Percentiles rank a stretch among this genome's conserved stretches.
Conservation (phyloP, 129 eudicot species). For the Mikania micrantha region DNA sequence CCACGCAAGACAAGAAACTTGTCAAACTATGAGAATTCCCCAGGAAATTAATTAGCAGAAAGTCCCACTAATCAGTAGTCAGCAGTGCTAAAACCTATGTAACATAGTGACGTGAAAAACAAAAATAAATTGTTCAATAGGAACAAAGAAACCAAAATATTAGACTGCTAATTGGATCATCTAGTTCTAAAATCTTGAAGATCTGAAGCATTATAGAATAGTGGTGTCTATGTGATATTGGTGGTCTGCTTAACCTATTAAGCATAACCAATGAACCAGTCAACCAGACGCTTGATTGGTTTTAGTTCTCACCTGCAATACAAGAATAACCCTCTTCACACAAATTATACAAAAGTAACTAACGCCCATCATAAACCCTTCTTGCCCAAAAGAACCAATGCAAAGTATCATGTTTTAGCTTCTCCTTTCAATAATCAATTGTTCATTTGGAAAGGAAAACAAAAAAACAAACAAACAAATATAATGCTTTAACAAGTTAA, state of each 20-base stretch:
- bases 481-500: not conserved
- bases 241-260: not conserved
- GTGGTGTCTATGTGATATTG: not conserved
- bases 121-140: too few species aligned
- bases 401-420: not conserved
- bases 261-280: not conserved
- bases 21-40: not conserved
- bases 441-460: not conserved
- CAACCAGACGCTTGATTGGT: not conserved
- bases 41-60: too few species aligned
- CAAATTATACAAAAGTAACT: not conserved
- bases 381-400: not conserved
- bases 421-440: not conserved
- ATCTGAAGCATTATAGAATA: not conserved
- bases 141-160: too few species aligned
- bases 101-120: too few species aligned
- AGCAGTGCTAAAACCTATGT: too few species aligned
- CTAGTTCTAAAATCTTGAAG: not conserved
- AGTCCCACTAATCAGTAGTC: too few species aligned
- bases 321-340: not conserved
- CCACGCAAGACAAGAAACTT: not conserved
- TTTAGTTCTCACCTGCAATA: not conserved
- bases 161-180: not conserved
- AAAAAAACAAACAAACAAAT: not conserved
- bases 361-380: not conserved